These are phyloP conservation scores for Casaregolazyma suthepensis DNA, from an alignment of 1,139 yeast genomes.

Conservation along the genomic window DNA sequence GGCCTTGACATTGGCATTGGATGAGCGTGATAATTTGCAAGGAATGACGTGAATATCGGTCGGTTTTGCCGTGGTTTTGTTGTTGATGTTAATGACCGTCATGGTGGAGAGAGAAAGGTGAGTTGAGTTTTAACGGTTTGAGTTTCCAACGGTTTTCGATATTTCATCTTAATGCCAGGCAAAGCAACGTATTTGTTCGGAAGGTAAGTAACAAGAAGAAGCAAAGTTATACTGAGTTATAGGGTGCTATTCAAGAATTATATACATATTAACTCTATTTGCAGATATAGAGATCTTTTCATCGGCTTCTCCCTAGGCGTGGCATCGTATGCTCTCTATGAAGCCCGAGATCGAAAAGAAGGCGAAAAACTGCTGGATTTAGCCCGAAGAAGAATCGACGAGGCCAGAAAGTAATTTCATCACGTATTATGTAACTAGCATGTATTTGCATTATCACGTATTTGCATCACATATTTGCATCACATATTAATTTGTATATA, in stretches of 20 bases:
- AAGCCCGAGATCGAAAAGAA: slow-evolving; percentile 14
- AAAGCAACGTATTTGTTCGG: slow-evolving; percentile 4
- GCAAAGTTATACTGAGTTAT: neutral
- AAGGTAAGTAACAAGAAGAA: slow-evolving; percentile 1
- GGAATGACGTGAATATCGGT: neutral
- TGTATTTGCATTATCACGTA: too few relatives aligned
- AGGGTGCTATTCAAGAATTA: too few relatives aligned
- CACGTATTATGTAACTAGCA: too few relatives aligned
- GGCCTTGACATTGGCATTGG: slow-evolving; percentile 18
- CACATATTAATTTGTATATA: neutral
- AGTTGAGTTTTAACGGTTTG: neutral
- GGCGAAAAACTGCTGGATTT: slow-evolving; percentile 16
- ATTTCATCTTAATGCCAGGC: slow-evolving; percentile 20
- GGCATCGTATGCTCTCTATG: slow-evolving; percentile 15
- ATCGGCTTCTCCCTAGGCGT: slow-evolving; percentile 17
- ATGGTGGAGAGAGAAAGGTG: neutral
- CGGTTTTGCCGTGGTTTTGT: neutral
- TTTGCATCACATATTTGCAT: too few relatives aligned
- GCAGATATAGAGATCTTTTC: slow-evolving; percentile 17
- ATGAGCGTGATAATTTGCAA: slow-evolving; percentile 25
- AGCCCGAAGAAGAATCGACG: slow-evolving; percentile 6
- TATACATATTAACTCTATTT: neutral
- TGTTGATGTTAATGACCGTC: neutral
- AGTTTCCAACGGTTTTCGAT: slow-evolving; percentile 19
- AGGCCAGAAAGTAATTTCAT: neutral